phyloP scores from a whole-genome alignment of 495 filamentous ascomycete genomes.

The Lasiosphaeria hispida region DNA sequence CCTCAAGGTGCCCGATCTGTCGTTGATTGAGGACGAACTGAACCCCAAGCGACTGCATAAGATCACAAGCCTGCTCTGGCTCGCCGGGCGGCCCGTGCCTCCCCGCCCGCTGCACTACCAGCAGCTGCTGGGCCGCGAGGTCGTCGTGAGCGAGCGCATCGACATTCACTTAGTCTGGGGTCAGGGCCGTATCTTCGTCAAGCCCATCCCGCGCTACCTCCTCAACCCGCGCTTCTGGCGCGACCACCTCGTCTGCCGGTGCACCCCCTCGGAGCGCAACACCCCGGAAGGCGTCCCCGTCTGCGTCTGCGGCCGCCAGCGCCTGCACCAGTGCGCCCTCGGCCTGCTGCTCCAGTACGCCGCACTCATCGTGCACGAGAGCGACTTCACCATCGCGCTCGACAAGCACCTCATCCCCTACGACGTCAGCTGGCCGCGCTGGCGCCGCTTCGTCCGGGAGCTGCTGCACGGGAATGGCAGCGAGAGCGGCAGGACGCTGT shows the following conservation, averaged over 20 bases:
- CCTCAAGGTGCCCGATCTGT: neutral
- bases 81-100: conserved; percentile 46
- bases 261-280: no score
- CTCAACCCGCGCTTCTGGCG: conserved; percentile 41
- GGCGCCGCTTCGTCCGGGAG: conserved; percentile 25
- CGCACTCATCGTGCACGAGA: conserved; percentile 42
- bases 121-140: conserved; percentile 23
- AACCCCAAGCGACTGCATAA: conserved; percentile 33
- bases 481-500: neutral
- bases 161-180: conserved; percentile 24
- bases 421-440: conserved; percentile 30
- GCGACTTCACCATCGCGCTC: conserved; percentile 43
- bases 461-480: conserved; percentile 6
- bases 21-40: conserved; percentile 23
- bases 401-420: conserved; percentile 36
- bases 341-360: conserved; percentile 47
- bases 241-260: conserved; percentile 8
- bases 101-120: conserved; percentile 51
- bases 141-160: conserved; percentile 18
- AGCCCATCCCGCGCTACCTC: conserved; percentile 46
- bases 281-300: no score
- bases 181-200: conserved; percentile 36
- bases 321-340: conserved; percentile 25
- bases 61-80: conserved; percentile 44
- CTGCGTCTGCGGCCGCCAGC: neutral